Base-by-base conservation (phyloP, 1,284 basidiomycete species). In the Irpex lacteus region DNA sequence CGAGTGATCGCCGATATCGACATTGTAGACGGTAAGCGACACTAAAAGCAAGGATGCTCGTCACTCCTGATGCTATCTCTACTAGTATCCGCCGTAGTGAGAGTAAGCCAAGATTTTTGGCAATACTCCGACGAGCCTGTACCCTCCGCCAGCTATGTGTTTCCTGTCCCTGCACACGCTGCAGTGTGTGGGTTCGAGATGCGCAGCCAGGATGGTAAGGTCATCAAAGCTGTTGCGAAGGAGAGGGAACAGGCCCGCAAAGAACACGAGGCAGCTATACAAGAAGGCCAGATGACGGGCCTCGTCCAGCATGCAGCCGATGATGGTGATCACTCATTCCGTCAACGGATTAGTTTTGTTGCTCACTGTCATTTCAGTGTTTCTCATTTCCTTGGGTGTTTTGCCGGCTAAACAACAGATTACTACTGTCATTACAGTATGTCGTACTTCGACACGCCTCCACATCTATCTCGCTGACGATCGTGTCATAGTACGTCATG, bases 361-460 rank as follows among this genome's bases (percentile, higher is more conserved):
- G 11, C 37, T 19, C n/a, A 60, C 34, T 9, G 9, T 40, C 7
- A 15, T 21, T 19, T 11, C 62, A 87, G 85, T 84, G 57, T 87
- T 87, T 69, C 83, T 80, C 0, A 83, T 87, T 40, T 85, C 85
- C 2, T 69, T 87, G 4, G 85, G 86, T 5, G 79, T 80, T 1
- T 79, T 87, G 57, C 81, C 82, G 36, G 73, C 80, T 0, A 64
- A 67, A 4, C 69, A 79, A 49, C 77, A 68, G 3, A 77, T 85
- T 2, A 75, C 71, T 18, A 76, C 78, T 0, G 75, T 73, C 44
- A 52, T 85, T 19, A 80, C 79, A 40, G 85, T 86, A 68, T 57
- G 80, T 71, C n/a, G 32, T 18, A 9, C n/a, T 26, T 18, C 50
- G 4, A 4, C 19, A 53, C 19, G 13, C 13, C 40, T 47, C n/a